Base-by-base conservation (phyloP, 2,329 filamentous ascomycete species). In the Tolypocladium amazonense region DNA sequence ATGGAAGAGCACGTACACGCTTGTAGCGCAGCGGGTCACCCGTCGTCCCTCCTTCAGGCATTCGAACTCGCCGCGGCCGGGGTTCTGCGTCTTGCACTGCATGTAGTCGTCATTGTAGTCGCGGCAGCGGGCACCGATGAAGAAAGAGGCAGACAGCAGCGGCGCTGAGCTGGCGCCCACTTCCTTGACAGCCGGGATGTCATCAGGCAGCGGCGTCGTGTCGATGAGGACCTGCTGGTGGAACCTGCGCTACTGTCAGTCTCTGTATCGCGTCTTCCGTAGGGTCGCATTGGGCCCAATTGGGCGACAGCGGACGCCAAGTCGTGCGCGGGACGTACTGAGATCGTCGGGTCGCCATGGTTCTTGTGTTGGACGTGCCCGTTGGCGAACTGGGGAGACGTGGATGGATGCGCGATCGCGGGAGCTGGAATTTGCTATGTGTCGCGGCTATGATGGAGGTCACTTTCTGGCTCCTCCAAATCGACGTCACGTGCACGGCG, bases 91-190 rank as follows among this genome's bases (percentile, higher is more conserved):
- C 88, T 99, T 99, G 88, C 94, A 99, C 81, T 96, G 90, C 93
- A 99, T 99, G 79, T 89, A 99, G 79, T 99, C 94, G 81, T 99
- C 94, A 77, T 97, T 97, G 83, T 92, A 99, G 63, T 89, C 81
- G 74, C 85, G 88, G 87, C 94, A 99, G 72, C 93, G 88, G 66
- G 92, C 92, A 64, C 94, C 94, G 73, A 99, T 99, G 76, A 97
- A 99, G 83, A 90, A 99, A 58, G 91, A 87, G 38, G 94, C 94
- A 65, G 90, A 96, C 62, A 96, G 81, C 53, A 99, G 84, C 59
- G 94, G 94, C 45, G 92, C 94, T 60, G 93, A 97, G 71, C 88
- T 96, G 71, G 91, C 85, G 71, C 94, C 94, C 67, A 99, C 85
- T 79, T 99, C 94, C 76, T 90, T 84, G 75, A 99, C 94, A 73